Evolutionary conservation across 2,329 filamentous ascomycete genomes (phyloP).

Genomic region (Colletotrichum siamense): DNA sequence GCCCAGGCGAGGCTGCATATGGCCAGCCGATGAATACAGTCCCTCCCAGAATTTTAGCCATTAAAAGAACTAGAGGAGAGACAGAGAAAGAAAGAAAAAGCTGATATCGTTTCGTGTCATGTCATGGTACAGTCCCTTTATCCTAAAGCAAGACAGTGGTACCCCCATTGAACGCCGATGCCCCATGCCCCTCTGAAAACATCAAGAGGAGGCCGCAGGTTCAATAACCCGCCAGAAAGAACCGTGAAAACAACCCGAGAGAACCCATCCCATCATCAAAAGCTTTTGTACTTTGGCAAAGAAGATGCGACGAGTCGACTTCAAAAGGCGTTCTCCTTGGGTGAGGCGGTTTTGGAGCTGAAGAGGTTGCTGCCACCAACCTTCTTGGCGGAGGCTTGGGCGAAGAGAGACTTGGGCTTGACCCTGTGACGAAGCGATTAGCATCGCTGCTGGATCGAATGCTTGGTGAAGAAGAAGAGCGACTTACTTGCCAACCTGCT

Average conservation of each 20-base stretch:
- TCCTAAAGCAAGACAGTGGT: slow-evolving; percentile 16
- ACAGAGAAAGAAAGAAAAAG: slow-evolving; percentile 14
- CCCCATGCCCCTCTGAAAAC: not conserved
- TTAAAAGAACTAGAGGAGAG: not conserved
- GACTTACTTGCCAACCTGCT: slow-evolving; percentile 78
- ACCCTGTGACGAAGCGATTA: slow-evolving; percentile 43
- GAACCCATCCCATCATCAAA: slow-evolving; percentile 13
- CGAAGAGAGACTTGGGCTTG: slow-evolving; percentile 73
- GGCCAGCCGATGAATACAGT: slow-evolving; percentile 13
- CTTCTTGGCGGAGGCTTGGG: slow-evolving; percentile 69
- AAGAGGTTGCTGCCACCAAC: slow-evolving; percentile 42
- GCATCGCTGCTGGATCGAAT: not conserved
- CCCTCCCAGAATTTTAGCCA: not conserved
- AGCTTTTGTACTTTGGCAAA: slow-evolving; percentile 18
- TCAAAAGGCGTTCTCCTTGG: slow-evolving; percentile 15
- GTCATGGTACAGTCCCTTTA: slow-evolving; percentile 20
- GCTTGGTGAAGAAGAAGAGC: not conserved
- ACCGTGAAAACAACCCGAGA: slow-evolving; percentile 6
- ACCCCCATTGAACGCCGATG: slow-evolving; percentile 19
- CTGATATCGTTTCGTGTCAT: slow-evolving; percentile 26
- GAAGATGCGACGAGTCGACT: slow-evolving; percentile 4
- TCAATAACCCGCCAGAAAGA: not conserved
- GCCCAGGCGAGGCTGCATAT: not conserved
- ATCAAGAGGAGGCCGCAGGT: not conserved
- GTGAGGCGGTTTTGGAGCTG: slow-evolving; percentile 27